Evolutionary conservation across 2,329 filamentous ascomycete genomes (phyloP), one percentile per base, ranked within the genome.

Genomic region (Remersonia thermophila): DNA sequence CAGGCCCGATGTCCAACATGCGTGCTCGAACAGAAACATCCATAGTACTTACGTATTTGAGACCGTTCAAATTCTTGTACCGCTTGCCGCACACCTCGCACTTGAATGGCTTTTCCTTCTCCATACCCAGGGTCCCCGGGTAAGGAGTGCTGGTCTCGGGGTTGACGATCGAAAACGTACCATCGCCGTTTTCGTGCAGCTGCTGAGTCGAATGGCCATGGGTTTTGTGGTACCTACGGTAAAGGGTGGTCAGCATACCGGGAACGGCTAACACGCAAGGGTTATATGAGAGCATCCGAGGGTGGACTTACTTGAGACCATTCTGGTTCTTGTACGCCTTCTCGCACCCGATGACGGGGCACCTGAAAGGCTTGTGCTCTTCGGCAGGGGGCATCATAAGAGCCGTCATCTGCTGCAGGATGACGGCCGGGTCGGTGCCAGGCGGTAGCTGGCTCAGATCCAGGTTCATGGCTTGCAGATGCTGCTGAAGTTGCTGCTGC

Each of bases 251-350:
- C 9, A 23, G n/a, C n/a, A 23, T 23, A 23, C 20, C 20, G n/a
- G n/a, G n/a, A n/a, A n/a, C n/a, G n/a, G 50, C 58, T 49, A 60
- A 53, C 20, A 26, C 30, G 8, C 14, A 30, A 30, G n/a, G 13
- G 7, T n/a, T 16, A 12, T 7, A n/a, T n/a, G n/a, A n/a, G n/a
- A n/a, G n/a, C n/a, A n/a, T n/a, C n/a, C n/a, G n/a, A n/a, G n/a
- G n/a, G n/a, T n/a, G n/a, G n/a, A 63, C 66, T 50, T 85, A 98
- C 73, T 96, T 98, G 38, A 98, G 69, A 33, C 91, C 91, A 50
- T 98, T 98, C 57, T 96, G 91, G 58, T 98, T 98, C 70, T 98
- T 98, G 66, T 98, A 98, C 0, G 91, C 89, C 67, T 98, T 98
- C 59, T 96, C 91, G 54, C 91, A 98, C 5, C 91, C 91, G 56